These are phyloP conservation scores for Triticum urartu DNA, from an alignment of 176 grass and related monocot species.

Conservation along the genomic window DNA sequence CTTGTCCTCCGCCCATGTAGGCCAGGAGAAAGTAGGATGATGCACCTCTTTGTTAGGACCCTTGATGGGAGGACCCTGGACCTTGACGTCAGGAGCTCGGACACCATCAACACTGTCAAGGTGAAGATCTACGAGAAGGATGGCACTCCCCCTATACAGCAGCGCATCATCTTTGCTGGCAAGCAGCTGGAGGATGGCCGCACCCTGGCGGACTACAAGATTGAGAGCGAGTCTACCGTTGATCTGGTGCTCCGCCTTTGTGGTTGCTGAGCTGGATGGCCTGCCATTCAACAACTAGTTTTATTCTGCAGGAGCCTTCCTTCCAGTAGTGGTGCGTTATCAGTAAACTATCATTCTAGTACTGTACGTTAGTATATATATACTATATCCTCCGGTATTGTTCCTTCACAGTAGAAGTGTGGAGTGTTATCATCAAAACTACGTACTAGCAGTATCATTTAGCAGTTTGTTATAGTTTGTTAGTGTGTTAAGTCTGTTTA, in stretches of 20 bases:
- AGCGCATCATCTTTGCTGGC: too few species aligned
- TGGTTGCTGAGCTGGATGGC: too few species aligned
- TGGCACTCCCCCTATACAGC: too few species aligned
- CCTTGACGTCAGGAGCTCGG: background rate
- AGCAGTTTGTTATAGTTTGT: background rate
- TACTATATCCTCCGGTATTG: background rate
- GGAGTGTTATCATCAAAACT: background rate
- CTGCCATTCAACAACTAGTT: too few species aligned
- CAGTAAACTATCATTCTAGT: background rate
- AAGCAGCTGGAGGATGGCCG: background rate
- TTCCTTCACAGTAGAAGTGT: background rate
- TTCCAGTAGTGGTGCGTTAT: background rate
- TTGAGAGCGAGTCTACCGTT: background rate
- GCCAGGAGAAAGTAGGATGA: background rate
- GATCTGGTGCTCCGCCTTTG: background rate
- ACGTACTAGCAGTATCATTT: background rate
- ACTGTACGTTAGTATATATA: too few species aligned
- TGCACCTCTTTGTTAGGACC: background rate
- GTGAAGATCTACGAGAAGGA: too few species aligned
- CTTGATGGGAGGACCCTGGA: background rate
- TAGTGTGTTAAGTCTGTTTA: background rate
- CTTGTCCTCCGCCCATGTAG: background rate
- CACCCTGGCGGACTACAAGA: background rate
- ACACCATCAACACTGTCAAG: background rate
- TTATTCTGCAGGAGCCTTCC: background rate